Evolutionary conservation across 345 rosid species (phyloP), one percentile per base, ranked within the genome.

Genomic region (Garcia nutans): DNA sequence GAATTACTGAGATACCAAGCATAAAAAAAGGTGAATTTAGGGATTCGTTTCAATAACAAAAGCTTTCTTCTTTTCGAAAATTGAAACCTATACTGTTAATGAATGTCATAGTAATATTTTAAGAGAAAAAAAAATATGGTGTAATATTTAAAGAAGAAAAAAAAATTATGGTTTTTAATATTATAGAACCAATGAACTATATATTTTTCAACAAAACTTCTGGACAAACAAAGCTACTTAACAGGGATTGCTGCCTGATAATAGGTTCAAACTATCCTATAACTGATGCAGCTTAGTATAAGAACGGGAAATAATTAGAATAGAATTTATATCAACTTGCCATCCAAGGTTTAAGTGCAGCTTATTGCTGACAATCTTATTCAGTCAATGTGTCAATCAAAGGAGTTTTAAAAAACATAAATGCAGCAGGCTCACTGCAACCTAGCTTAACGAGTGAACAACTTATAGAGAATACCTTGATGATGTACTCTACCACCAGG

Each of bases 401-500:
- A 45, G 52, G 8, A 56, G 8, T 22, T 69, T 23, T 50, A 54
- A 31, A 60, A 52, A 44, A 22, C 15, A 44, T 33, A 65, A 66
- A 28, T 49, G 73, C 55, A 71, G 26, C 33, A 72, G 5, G 19
- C 33, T 55, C 20, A 31, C 2, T 42, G 65, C 10, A 70, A 55
- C 57, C 75, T 37, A 37, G 52, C 50, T 8, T 44, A 54, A 71
- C 37, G 16, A 66, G 54, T 24, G 58, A 77, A 33, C 28, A 74
- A 76, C 71, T 75, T 70, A 44, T 74, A 74, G 77, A 80, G 87
- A 65, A 77, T 90, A 96, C 99, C 99, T 96, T 96, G 94, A 92
- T 87, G 72, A 93, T 86, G 81, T 91, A 93, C 85, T 96, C 96
- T 81, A 92, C 96, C 26, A 89, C 93, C 0, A 96, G 91, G 84